Evolutionary conservation across 495 filamentous ascomycete genomes (phyloP).

Genomic region (Podospora tetraspora): DNA sequence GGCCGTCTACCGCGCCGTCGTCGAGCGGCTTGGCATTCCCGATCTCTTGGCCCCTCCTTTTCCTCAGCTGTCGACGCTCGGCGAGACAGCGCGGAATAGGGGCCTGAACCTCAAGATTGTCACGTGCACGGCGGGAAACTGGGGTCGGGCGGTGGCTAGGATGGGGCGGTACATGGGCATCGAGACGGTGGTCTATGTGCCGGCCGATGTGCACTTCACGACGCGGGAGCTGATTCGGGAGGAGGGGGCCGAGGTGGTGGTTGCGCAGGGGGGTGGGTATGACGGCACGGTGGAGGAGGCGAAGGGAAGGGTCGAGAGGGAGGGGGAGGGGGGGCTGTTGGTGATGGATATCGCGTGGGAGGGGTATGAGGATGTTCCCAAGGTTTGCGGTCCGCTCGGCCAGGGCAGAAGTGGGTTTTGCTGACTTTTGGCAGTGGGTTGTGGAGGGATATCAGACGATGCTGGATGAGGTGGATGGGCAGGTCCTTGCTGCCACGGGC

Average conservation of each 20-base stretch:
- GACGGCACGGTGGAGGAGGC: constrained; percentile 52
- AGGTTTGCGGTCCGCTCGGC: constrained; percentile 22
- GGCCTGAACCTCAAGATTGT: constrained; percentile 33
- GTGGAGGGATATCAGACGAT: constrained; percentile 68
- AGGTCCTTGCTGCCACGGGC: constrained; percentile 30
- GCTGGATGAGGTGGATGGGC: constrained; percentile 56
- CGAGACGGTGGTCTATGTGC: constrained; percentile 51
- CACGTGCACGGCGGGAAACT: constrained; percentile 65
- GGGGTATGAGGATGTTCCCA: constrained; percentile 57
- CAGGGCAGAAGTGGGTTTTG: not conserved
- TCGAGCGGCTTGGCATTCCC: constrained; percentile 33
- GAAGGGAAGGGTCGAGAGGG: constrained; percentile 27
- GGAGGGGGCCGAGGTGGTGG: constrained; percentile 52
- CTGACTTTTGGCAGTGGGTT: constrained; percentile 48
- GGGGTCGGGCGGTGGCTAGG: constrained; percentile 62
- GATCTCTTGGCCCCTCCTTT: constrained; percentile 32
- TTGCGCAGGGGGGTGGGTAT: constrained; percentile 52
- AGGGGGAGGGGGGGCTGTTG: constrained; percentile 38
- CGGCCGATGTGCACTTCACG: constrained; percentile 43
- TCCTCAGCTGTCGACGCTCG: constrained; percentile 36
- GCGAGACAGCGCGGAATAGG: constrained; percentile 26
- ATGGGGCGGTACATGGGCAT: constrained; percentile 56
- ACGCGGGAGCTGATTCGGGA: constrained; percentile 50
- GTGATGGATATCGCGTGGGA: constrained; percentile 61
- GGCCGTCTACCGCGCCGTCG: constrained; percentile 55